Conservation (phyloP, 2,329 filamentous ascomycete species). For the Botryotinia convoluta region DNA sequence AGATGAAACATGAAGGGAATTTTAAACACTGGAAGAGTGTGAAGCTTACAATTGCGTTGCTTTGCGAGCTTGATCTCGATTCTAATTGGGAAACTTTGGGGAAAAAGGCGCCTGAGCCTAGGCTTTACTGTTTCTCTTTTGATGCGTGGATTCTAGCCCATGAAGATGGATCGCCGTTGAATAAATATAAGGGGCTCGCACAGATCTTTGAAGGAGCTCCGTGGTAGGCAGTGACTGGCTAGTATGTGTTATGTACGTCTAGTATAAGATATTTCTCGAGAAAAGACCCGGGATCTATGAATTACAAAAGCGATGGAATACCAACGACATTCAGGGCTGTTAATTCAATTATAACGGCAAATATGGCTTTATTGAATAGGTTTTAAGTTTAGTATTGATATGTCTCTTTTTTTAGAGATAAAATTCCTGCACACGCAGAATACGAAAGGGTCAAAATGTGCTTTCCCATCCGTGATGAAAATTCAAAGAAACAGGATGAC, state of each 20-base stretch:
- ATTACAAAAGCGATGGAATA: background rate
- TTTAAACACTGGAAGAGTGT: background rate
- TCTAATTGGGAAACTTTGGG: background rate
- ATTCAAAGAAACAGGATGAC: background rate
- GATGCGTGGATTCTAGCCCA: background rate
- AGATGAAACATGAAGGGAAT: accelerated
- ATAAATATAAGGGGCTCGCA: background rate
- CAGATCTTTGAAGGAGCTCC: background rate
- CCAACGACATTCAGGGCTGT: accelerated
- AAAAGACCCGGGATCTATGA: background rate
- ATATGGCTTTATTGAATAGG: background rate
- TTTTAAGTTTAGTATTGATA: background rate
- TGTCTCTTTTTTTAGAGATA: background rate
- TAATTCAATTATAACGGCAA: background rate
- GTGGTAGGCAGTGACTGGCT: background rate
- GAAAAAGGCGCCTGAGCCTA: background rate
- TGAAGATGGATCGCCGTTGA: background rate
- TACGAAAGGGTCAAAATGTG: background rate
- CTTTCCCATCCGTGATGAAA: background rate
- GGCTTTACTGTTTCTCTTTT: background rate
- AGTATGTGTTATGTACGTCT: background rate
- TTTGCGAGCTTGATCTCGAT: background rate
- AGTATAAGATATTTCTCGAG: background rate
- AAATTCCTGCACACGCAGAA: background rate
- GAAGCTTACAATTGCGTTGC: background rate